phyloP scores from a whole-genome alignment of 306 rosid genomes.

The Cucumis melo region DNA sequence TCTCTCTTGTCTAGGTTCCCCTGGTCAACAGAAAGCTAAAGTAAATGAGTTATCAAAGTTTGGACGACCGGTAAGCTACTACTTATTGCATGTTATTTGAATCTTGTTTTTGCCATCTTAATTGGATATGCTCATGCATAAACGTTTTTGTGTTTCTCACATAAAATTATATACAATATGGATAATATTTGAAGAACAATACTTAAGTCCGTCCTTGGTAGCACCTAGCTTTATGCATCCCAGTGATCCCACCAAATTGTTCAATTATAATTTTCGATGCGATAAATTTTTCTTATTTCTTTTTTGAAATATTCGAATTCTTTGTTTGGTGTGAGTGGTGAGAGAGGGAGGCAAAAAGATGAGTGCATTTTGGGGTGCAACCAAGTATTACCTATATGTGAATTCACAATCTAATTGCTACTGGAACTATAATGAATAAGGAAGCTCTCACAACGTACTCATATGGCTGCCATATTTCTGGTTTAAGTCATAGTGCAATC shows the following conservation, averaged over 20 bases:
- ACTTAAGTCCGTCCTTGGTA: too few species aligned
- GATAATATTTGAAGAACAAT: background rate
- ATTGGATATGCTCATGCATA: background rate
- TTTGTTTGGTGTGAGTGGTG: too few species aligned
- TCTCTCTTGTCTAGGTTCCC: slow-evolving; percentile 39
- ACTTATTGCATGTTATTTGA: slow-evolving; percentile 5
- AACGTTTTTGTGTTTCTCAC: background rate
- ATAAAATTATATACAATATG: background rate
- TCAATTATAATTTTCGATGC: too few species aligned
- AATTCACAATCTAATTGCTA: background rate
- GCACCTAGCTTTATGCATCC: too few species aligned
- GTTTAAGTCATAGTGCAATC: background rate
- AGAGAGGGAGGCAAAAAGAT: too few species aligned
- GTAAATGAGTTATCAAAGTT: slow-evolving; percentile 61
- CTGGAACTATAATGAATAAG: background rate
- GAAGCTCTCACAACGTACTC: background rate
- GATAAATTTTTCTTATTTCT: too few species aligned
- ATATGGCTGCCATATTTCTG: background rate
- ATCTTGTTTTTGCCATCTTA: slow-evolving; percentile 1
- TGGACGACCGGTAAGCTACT: slow-evolving; percentile 81
- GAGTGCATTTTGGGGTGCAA: too few species aligned
- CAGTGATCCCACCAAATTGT: too few species aligned
- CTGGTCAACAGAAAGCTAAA: slow-evolving; percentile 73
- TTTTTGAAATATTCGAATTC: too few species aligned
- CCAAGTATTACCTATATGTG: background rate